Conservation (phyloP, 2,329 filamentous ascomycete genomes). For the Didymella glomerata region DNA sequence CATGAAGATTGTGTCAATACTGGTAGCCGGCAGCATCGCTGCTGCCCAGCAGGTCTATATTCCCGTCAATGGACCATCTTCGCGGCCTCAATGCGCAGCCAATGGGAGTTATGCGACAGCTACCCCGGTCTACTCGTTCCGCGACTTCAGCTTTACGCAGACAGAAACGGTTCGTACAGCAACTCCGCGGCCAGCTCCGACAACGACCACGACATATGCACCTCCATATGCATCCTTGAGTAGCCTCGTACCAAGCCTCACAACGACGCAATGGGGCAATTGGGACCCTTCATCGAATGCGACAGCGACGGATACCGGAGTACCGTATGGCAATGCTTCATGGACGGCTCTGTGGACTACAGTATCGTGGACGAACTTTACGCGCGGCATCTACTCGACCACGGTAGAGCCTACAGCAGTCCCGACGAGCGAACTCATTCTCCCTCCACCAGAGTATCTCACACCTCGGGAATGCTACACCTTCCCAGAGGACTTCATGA, state of each 20-base stretch:
- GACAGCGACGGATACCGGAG: constrained; percentile 45
- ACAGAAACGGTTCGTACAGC: constrained; percentile 53
- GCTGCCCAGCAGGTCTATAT: constrained; percentile 51
- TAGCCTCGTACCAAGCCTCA: constrained; percentile 47
- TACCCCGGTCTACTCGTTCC: constrained; percentile 43
- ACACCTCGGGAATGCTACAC: constrained; percentile 59
- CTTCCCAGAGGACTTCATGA: constrained; percentile 59
- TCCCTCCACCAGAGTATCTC: constrained; percentile 64
- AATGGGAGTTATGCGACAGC: constrained; percentile 38
- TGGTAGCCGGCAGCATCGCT: constrained; percentile 21
- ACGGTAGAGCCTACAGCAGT: constrained; percentile 65
- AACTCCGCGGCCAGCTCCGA: constrained; percentile 46
- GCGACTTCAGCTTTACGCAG: constrained; percentile 50
- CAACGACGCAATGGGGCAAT: constrained; percentile 55
- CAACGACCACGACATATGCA: constrained; percentile 48
- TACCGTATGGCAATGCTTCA: constrained; percentile 53
- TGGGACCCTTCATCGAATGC: constrained; percentile 51
- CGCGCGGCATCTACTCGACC: constrained; percentile 55
- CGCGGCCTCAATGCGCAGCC: constrained; percentile 39
- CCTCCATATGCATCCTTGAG: constrained; percentile 48
- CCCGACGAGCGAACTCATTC: constrained; percentile 62
- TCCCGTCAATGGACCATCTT: constrained; percentile 38
- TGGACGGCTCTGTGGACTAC: constrained; percentile 52
- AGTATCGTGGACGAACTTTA: constrained; percentile 50
- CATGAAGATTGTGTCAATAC: constrained; percentile 28